Evolutionary conservation across 2,329 filamentous ascomycete species (phyloP), one percentile per base, ranked within the genome.

Genomic region (Cyclaneusma minus): DNA sequence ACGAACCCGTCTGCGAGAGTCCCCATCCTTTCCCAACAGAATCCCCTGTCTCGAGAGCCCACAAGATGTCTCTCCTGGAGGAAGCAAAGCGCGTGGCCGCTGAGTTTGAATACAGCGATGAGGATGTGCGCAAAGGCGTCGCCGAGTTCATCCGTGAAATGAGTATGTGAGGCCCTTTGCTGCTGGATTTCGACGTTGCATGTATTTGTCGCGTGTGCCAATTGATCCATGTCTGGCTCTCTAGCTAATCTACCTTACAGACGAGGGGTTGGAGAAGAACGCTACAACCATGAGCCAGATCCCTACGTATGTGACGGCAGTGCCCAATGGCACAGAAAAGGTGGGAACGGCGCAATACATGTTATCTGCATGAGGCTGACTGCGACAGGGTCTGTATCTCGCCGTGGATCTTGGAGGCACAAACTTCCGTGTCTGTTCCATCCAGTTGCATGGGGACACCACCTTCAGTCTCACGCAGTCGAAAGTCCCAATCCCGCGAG

Each of bases 251-350:
- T 16, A 36, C 28, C 12, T 16, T 16, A 15, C 41, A 85, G 80
- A 78, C 37, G 80, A 92, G 60, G 89, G 89, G 15, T 58, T 95
- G 38, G 57, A 69, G 33, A 72, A 75, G 43, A 72, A 85, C 41
- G 76, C 75, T 35, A 76, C 81, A 16, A 84, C 77, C 40, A 56
- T 98, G 59, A 87, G 80, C 56, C 89, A 95, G 58, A 95, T 98
- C 45, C 89, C 89, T 6, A 93, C 85, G 21, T 98, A 93, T 54
- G 87, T 98, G 39, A 95, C 89, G 2, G 77, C 72, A 18, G 85
- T 95, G 15, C 89, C 89, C 47, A 89, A 95, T 65, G 89, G 89
- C 42, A 94, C 85, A 3, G 89, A 98, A 58, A 92, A 94, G 75
- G 84, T 87, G 57, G 42, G 42, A 13, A 4, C 8, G 11, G 24